Base-by-base conservation (phyloP, 2,329 filamentous ascomycete species). In the Exserohilum turcica region DNA sequence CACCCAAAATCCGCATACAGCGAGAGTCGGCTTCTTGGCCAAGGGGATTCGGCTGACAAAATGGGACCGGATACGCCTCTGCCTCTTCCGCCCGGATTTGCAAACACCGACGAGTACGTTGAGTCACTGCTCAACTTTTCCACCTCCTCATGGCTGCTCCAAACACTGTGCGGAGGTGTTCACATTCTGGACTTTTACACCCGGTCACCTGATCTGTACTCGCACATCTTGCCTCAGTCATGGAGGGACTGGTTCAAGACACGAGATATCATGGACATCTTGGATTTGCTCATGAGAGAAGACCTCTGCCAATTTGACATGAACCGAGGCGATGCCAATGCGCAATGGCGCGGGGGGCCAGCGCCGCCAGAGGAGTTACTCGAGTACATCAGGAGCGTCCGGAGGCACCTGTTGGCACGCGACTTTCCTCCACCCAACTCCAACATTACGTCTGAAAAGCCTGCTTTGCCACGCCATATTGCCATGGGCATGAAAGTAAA, bases 161-260 rank as follows among this genome's bases (percentile, higher is more conserved):
- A 91, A 61, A 91, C 90, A 21, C 82, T 99, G n/a, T 96, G 92
- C 70, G 94, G 94, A 48, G 92, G 93, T n/a, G 90, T 97, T 0
- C 94, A 99, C 71, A 92, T 99, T 58, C 82, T 97, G 51, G 94
- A 99, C 73, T 97, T 99, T 76, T 91, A 97, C 77, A 97, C 92
- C 2, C 85, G 86, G 36, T 85, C 91, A 42, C 90, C 91, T 5
- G 89, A 91, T 59, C 82, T 97, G 0, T 99, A 96, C 72, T 84
- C 88, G 46, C 81, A 83, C 1, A 83, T 93, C 1, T 75, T 99
- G 1, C 90, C 92, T 0, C 72, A 82, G 55, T 86, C 92, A 74
- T 99, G 94, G 94, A 85, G 90, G 59, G 70, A 79, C 0, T 97
- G 92, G 77, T 87, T 97, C 61, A 77, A 88, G 31, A 75, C 81